Percentiles rank a stretch among this genome's conserved stretches.
Conservation (phyloP, 768 basidiomycete species). For the Tricholoma sp. region DNA sequence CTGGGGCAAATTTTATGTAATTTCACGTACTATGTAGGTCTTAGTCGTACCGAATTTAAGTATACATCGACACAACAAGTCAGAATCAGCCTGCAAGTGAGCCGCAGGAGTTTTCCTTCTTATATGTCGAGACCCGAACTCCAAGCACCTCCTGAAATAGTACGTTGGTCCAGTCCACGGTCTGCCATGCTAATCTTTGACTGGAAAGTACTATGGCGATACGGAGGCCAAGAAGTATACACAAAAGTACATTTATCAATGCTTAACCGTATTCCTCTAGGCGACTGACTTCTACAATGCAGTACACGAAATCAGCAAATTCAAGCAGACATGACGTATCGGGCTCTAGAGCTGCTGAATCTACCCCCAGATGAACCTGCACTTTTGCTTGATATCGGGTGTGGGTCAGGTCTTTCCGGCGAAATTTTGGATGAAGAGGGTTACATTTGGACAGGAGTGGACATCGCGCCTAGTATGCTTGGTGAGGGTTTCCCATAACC, state of each 20-base stretch:
- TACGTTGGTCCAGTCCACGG: constrained; percentile 30
- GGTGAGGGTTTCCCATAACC: constrained; percentile 42
- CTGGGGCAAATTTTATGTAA: too few species aligned
- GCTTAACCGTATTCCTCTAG: background rate
- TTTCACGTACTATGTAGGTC: too few species aligned
- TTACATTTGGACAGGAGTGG: constrained; percentile 88
- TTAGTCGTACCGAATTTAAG: too few species aligned
- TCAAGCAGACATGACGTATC: constrained; percentile 95
- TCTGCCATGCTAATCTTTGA: constrained; percentile 4
- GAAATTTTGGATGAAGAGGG: constrained; percentile 96
- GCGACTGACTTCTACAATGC: constrained; percentile 15
- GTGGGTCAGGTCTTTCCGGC: constrained; percentile 94
- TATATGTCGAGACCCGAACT: constrained; percentile 85
- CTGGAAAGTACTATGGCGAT: constrained; percentile 89
- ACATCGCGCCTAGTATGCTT: constrained; percentile 96
- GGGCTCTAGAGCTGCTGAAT: constrained; percentile 87
- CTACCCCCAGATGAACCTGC: constrained; percentile 76
- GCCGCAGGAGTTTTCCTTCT: background rate
- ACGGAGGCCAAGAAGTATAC: constrained; percentile 95
- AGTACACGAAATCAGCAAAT: constrained; percentile 96
- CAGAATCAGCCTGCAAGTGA: background rate
- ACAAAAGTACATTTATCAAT: constrained; percentile 58
- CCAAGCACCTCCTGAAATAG: constrained; percentile 87
- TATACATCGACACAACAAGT: too few species aligned
- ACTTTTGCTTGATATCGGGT: constrained; percentile 92